These are phyloP conservation scores for Vanilla planifolia DNA, from an alignment of 106 monocot genomes.

Conservation along the genomic window DNA sequence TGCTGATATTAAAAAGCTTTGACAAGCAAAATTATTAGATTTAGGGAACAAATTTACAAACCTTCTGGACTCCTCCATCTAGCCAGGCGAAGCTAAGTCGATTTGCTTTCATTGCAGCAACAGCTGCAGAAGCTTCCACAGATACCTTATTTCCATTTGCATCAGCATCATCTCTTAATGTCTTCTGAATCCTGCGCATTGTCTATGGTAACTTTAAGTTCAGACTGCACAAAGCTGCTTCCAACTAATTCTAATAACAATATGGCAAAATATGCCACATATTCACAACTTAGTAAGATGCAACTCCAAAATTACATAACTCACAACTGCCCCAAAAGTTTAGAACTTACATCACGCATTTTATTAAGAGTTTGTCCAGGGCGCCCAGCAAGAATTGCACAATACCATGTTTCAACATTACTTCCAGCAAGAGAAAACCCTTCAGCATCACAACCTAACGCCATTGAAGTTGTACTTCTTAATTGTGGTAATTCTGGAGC, in stretches of 20 bases:
- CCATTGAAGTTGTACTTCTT: conserved; percentile 77
- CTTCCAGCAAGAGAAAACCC: conserved; percentile 87
- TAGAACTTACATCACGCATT: conserved; percentile 71
- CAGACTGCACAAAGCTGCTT: conserved; percentile 2
- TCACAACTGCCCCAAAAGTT: conserved; percentile 20
- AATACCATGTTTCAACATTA: conserved; percentile 73
- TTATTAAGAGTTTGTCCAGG: conserved; percentile 54
- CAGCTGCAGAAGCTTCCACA: conserved; percentile 24
- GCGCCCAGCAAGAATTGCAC: conserved; percentile 89
- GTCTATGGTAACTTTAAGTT: conserved; percentile 37
- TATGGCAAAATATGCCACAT: neutral
- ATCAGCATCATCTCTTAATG: conserved; percentile 21
- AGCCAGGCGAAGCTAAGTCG: conserved; percentile 87
- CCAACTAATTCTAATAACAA: neutral
- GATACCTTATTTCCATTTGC: conserved; percentile 11
- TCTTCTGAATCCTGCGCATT: conserved; percentile 41
- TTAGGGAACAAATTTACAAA: conserved; percentile 10
- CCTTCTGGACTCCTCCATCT: conserved; percentile 86
- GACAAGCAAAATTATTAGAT: neutral
- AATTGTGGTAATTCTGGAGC: conserved; percentile 81
- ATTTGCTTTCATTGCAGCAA: conserved; percentile 50
- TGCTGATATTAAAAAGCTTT: neutral
- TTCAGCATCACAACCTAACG: conserved; percentile 94
- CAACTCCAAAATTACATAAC: neutral
- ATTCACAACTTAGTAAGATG: neutral